Evolutionary conservation across 2,329 filamentous ascomycete species (phyloP).

Genomic region (Sclerotinia nivalis): DNA sequence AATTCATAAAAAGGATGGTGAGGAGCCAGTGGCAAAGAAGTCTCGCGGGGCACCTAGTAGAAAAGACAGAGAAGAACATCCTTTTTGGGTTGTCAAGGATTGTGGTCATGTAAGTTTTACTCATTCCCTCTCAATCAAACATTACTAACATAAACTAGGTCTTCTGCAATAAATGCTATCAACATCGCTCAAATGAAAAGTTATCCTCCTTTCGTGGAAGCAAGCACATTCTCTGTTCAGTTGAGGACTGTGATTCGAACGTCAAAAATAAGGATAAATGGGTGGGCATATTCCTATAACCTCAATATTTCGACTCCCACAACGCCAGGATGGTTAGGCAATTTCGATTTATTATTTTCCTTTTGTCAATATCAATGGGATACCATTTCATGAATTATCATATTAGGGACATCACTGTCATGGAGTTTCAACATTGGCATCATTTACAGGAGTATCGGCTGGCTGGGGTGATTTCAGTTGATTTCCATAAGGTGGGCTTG

Average conservation of each 20-base stretch:
- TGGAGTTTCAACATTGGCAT: slow-evolving; percentile 17
- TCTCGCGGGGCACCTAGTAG: slow-evolving; percentile 50
- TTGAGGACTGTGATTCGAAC: slow-evolving; percentile 57
- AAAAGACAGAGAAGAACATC: slow-evolving; percentile 64
- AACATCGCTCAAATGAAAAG: slow-evolving; percentile 46
- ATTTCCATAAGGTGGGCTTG: neutral
- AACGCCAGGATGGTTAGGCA: neutral
- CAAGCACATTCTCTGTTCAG: slow-evolving; percentile 49
- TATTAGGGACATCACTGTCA: neutral
- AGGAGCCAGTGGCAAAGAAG: slow-evolving; percentile 44
- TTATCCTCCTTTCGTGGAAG: slow-evolving; percentile 5
- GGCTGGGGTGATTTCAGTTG: neutral
- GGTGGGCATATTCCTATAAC: slow-evolving; percentile 57
- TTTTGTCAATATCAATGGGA: neutral
- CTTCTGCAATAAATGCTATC: slow-evolving; percentile 63
- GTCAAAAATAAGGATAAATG: slow-evolving; percentile 57
- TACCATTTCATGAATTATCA: neutral
- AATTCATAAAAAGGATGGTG: slow-evolving; percentile 59
- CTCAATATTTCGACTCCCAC: neutral
- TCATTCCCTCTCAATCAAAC: slow-evolving; percentile 14
- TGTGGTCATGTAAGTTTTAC: slow-evolving; percentile 79
- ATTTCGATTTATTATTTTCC: neutral
- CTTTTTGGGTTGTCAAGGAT: slow-evolving; percentile 88
- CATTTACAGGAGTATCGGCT: slow-evolving; percentile 9
- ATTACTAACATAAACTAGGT: slow-evolving; percentile 49